These are phyloP conservation scores for Pseudogymnoascus sp. DNA, from an alignment of 2,329 filamentous ascomycete species.

Conservation along the genomic window DNA sequence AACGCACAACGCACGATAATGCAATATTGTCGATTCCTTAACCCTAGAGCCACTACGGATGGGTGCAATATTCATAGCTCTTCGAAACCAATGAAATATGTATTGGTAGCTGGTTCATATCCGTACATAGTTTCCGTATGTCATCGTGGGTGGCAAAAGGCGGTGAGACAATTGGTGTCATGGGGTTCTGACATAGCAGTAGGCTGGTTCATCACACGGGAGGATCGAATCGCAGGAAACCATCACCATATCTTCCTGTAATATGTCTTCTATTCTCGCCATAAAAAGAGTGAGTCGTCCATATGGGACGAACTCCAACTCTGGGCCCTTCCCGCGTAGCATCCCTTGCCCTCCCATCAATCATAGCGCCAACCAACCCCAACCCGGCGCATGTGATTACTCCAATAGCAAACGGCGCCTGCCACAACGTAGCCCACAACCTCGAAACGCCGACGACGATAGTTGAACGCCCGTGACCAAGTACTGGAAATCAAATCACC, in stretches of 20 bases:
- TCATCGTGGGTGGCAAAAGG: slow-evolving; percentile 7
- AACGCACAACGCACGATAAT: neutral
- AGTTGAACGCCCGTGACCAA: slow-evolving; percentile 2
- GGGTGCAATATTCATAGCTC: neutral
- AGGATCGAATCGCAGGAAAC: neutral
- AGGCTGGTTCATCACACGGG: neutral
- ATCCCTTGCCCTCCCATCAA: neutral
- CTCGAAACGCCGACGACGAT: neutral
- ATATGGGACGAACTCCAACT: neutral
- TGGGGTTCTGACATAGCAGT: neutral
- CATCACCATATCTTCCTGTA: neutral
- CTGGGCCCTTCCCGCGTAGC: neutral
- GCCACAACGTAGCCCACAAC: neutral
- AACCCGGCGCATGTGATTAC: neutral
- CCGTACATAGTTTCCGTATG: neutral
- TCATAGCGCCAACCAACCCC: neutral
- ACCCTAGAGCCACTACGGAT: neutral
- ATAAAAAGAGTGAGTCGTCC: neutral
- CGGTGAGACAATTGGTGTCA: slow-evolving; percentile 1
- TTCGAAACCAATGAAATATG: neutral
- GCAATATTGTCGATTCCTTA: neutral
- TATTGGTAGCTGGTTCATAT: neutral
- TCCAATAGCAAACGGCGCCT: neutral
- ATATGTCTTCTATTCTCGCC: slow-evolving; percentile 4
- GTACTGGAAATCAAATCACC: slow-evolving; percentile 5